These are phyloP conservation scores for Colletotrichum sp. DNA, from an alignment of 2,329 filamentous ascomycete species.

Conservation along the genomic window DNA sequence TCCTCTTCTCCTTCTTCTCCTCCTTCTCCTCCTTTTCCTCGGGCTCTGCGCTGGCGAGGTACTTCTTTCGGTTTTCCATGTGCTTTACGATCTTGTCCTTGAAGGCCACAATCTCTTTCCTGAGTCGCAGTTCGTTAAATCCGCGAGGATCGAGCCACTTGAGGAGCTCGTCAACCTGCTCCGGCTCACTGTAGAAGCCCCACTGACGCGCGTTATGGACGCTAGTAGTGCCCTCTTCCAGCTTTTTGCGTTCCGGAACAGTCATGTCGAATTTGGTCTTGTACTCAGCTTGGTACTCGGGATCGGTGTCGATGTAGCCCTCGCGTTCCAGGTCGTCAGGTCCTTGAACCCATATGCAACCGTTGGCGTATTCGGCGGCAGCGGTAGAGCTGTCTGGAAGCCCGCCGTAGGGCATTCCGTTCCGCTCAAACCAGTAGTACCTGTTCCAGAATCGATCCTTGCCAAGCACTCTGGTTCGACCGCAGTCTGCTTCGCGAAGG, in stretches of 20 bases:
- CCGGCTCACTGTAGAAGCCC: constrained; percentile 87
- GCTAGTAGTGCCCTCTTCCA: constrained; percentile 83
- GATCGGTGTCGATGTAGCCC: constrained; percentile 81
- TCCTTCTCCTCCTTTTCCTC: constrained; percentile 34
- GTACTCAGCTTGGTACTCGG: constrained; percentile 77
- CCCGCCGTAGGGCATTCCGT: constrained; percentile 94
- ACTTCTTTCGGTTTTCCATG: constrained; percentile 80
- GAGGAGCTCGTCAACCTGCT: constrained; percentile 78
- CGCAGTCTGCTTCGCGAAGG: constrained; percentile 90
- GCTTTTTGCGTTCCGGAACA: constrained; percentile 80
- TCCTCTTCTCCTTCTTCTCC: constrained; percentile 31
- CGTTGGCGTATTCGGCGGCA: constrained; percentile 87
- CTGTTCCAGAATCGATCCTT: constrained; percentile 98
- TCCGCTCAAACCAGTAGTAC: constrained; percentile 99
- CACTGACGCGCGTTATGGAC: constrained; percentile 81
- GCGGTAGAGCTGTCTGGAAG: constrained; percentile 88
- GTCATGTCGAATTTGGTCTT: constrained; percentile 79
- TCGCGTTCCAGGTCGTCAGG: constrained; percentile 86
- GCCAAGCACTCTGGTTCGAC: constrained; percentile 85
- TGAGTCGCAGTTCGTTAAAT: constrained; percentile 82
- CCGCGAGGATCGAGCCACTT: constrained; percentile 89
- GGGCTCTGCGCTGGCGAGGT: constrained; percentile 60
- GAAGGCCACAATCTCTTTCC: constrained; percentile 82
- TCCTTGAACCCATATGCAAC: constrained; percentile 94
- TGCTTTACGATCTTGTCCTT: constrained; percentile 76